Base-by-base conservation (phyloP, 805 yeast genomes). In the Nakazawaea holstii region DNA sequence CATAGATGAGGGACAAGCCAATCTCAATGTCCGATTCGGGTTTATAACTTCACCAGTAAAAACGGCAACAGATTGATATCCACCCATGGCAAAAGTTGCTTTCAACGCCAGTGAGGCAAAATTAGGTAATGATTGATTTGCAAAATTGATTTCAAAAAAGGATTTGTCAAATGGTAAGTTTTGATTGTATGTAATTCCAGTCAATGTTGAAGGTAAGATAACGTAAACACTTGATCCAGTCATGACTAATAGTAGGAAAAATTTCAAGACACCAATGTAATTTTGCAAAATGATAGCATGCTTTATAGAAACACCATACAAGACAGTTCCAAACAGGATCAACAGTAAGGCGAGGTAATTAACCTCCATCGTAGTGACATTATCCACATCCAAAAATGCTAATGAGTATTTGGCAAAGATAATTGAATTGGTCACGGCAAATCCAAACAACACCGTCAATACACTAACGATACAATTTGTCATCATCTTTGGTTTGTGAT, bases 1-100 rank as follows among this genome's bases (percentile, higher is more conserved):
- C 37, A 82, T 58, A 0, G 86, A 73, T 2, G 70, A 59, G 0
- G 85, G 84, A 2, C 87, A 87, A 1, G 86, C 84, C 29, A 80
- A 73, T 54, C 67, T 77, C 46, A 81, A 67, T 1, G 86, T 80
- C 30, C 76, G 62, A 0, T 68, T 67, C 1, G 87, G 87, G 50
- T 81, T 75, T 49, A 74, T 73, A 33, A 82, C 74, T 55, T 82
- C 88, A 41, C 80, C 77, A 3, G 82, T 68, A 10, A 79, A 82
- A 0, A 80, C 72, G 55, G 80, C 85, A 8, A 80, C 80, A 7
- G 76, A 63, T 52, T 73, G 77, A 86, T 87, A 82, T 3, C 88
- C 88, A 4, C 77, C 70, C 52, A 73, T 79, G 4, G 83, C 76
- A 64, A 78, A 82, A 49, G 76, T 69, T 1, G 84, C 80, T 54